phyloP scores from a whole-genome alignment of 345 rosid genomes.

The Eutrema yunnanense region DNA sequence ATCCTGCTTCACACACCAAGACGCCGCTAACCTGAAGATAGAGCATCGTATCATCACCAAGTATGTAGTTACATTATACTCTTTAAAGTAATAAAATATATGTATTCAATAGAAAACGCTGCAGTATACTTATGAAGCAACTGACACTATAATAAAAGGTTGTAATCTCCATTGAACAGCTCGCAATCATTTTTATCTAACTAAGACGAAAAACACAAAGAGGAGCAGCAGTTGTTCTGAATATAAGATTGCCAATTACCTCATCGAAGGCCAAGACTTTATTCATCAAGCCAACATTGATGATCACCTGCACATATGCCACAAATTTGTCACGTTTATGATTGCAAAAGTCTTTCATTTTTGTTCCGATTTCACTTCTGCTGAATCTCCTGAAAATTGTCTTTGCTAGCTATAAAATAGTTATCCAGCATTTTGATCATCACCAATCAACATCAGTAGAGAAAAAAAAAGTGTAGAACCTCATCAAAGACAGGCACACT shows the following conservation, averaged over 20 bases:
- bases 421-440: not conserved
- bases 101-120: not conserved
- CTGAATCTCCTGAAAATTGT: not conserved
- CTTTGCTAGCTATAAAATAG: not conserved
- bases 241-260: slow-evolving; percentile 33
- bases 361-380: not conserved
- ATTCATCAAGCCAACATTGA: slow-evolving; percentile 74
- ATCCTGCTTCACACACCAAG: slow-evolving; percentile 94
- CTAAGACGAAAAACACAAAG: no score
- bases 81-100: not conserved
- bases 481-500: slow-evolving; percentile 96
- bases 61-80: not conserved
- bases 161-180: slow-evolving; percentile 1
- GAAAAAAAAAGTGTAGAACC: slow-evolving; percentile 35
- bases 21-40: slow-evolving; percentile 74
- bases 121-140: not conserved
- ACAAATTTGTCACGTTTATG: not conserved
- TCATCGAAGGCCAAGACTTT: slow-evolving; percentile 67
- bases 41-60: slow-evolving; percentile 5
- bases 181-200: not conserved
- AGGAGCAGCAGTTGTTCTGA: not conserved
- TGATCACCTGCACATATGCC: slow-evolving; percentile 54
- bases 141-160: not conserved
- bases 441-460: not conserved
- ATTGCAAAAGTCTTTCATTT: not conserved